These are phyloP conservation scores for Cladosporium cucumerinum DNA, from an alignment of 2,329 filamentous ascomycete species.

Conservation along the genomic window DNA sequence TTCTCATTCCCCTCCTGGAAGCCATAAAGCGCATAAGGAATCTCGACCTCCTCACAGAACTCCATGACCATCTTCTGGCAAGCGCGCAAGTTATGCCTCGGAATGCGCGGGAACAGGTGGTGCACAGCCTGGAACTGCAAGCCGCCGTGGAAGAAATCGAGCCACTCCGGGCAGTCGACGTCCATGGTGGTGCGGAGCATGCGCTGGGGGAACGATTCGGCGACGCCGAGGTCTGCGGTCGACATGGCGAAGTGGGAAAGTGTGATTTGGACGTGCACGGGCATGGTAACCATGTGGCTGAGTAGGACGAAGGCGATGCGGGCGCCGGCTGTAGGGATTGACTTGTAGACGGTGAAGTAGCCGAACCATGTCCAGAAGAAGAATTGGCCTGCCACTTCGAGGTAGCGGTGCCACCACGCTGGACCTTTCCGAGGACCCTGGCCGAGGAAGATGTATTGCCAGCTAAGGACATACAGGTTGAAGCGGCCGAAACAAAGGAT, in stretches of 20 bases:
- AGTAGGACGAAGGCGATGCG: conserved; percentile 62
- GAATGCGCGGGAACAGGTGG: conserved; percentile 66
- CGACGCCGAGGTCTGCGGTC: conserved; percentile 60
- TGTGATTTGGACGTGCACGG: conserved; percentile 69
- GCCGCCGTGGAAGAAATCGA: conserved; percentile 70
- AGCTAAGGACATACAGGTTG: conserved; percentile 67
- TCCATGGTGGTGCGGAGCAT: conserved; percentile 72
- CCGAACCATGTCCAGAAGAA: conserved; percentile 68
- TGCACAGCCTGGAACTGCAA: conserved; percentile 71
- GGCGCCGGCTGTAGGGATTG: conserved; percentile 56
- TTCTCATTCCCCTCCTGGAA: conserved; percentile 63
- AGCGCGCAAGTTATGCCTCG: conserved; percentile 63
- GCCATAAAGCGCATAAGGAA: conserved; percentile 60
- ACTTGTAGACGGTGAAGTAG: conserved; percentile 60
- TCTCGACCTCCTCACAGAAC: conserved; percentile 62
- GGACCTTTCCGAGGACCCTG: conserved; percentile 57
- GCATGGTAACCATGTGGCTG: conserved; percentile 63
- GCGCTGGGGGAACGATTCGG: conserved; percentile 66
- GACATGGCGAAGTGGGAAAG: conserved; percentile 72
- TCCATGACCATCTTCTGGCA: conserved; percentile 59
- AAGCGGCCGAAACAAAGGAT: conserved; percentile 64
- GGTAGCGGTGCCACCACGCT: conserved; percentile 65
- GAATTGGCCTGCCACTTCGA: conserved; percentile 60
- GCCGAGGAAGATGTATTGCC: conserved; percentile 59
- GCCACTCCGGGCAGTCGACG: conserved; percentile 67